Percentiles rank a stretch among this genome's conserved stretches.
Conservation (phyloP, 768 basidiomycete genomes). For the Saitozyma podzolica region DNA sequence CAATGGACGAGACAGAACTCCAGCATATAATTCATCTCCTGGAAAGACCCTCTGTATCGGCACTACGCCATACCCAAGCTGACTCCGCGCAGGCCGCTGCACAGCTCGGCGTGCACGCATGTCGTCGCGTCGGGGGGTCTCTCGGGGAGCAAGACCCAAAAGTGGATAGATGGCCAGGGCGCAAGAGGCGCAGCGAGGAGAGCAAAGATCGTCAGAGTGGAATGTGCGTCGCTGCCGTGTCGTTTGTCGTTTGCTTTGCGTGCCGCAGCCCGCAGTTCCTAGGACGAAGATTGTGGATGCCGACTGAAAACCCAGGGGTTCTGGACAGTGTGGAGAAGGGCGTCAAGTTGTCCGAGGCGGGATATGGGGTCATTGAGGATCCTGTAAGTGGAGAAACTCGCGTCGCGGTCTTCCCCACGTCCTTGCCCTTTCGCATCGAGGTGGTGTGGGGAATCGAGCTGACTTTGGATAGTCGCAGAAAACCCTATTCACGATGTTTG, state of each 20-base stretch:
- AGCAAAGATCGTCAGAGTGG: slow-evolving; percentile 39
- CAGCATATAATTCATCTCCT: too few relatives aligned
- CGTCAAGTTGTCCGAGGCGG: slow-evolving; percentile 31
- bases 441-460: neutral
- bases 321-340: slow-evolving; percentile 40
- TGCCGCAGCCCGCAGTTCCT: too few relatives aligned
- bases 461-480: neutral
- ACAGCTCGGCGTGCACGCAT: slow-evolving; percentile 39
- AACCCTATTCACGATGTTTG: slow-evolving; percentile 27
- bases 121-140: slow-evolving; percentile 41
- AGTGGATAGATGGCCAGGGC: slow-evolving; percentile 44
- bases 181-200: slow-evolving; percentile 30
- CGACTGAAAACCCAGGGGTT: slow-evolving; percentile 22
- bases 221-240: slow-evolving; percentile 41
- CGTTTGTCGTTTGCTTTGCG: too few relatives aligned
- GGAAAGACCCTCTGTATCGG: neutral
- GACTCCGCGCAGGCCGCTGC: slow-evolving; percentile 20
- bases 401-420: too few relatives aligned
- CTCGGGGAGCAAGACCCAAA: slow-evolving; percentile 44
- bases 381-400: slow-evolving; percentile 42
- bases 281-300: neutral
- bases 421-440: too few relatives aligned
- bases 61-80: neutral
- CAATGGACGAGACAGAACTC: neutral
- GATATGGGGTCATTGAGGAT: slow-evolving; percentile 40